These are phyloP conservation scores for Metrosideros polymorpha DNA, from an alignment of 441 rosid genomes.

Conservation along the genomic window DNA sequence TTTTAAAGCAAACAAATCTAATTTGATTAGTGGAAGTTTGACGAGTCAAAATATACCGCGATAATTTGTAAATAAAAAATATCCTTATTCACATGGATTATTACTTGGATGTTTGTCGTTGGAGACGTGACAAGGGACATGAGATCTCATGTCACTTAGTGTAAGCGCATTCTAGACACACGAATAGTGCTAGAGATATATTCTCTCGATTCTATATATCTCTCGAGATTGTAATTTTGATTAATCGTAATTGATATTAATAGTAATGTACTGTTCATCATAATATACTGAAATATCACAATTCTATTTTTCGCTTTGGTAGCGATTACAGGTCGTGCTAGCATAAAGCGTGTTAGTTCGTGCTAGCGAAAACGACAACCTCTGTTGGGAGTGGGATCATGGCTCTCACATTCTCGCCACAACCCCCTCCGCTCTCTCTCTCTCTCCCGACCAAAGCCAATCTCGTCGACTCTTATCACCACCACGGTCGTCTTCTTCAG, in stretches of 20 bases:
- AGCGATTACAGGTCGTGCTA: too few relatives aligned
- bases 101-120: too few relatives aligned
- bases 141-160: not conserved
- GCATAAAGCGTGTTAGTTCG: too few relatives aligned
- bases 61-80: not conserved
- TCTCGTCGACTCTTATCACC: conserved; percentile 3
- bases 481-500: conserved; percentile 30
- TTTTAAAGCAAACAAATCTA: too few relatives aligned
- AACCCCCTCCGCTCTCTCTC: conserved; percentile 23
- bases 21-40: not conserved
- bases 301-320: too few relatives aligned
- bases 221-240: not conserved
- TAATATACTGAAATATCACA: too few relatives aligned
- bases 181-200: not conserved
- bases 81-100: not conserved
- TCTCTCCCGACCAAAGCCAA: conserved; percentile 3
- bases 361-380: not conserved
- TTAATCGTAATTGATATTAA: not conserved
- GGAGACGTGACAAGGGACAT: not conserved
- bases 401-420: conserved; percentile 20
- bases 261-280: not conserved
- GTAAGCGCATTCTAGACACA: not conserved
- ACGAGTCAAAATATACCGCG: too few relatives aligned
- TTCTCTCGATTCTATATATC: not conserved
- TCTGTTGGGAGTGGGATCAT: not conserved